Conservation (phyloP, 164 flowering plant genomes). For the Buxus sempervirens region DNA sequence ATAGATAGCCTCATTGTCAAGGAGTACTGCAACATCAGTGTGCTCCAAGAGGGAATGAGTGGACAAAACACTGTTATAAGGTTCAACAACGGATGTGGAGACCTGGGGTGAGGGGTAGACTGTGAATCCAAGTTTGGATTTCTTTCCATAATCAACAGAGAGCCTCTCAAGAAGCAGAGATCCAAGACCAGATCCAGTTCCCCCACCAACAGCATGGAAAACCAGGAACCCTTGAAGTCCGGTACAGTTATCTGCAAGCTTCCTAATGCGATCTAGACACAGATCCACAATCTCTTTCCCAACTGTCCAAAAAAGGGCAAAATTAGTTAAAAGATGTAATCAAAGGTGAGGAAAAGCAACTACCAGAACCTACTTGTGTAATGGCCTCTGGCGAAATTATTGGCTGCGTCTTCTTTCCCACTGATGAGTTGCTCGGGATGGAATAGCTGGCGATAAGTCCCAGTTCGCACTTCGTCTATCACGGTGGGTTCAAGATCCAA, state of each 20-base stretch:
- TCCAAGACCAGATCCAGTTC: slow-evolving; percentile 74
- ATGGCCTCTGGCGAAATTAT: too few relatives aligned
- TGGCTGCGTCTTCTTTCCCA: too few relatives aligned
- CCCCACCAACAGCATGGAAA: slow-evolving; percentile 73
- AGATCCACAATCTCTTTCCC: slow-evolving; percentile 73
- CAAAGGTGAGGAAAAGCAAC: slow-evolving; percentile 59
- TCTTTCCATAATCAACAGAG: slow-evolving; percentile 65
- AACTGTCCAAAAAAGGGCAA: too few relatives aligned
- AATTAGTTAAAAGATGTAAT: too few relatives aligned
- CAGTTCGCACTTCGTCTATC: slow-evolving; percentile 63
- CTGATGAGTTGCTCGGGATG: too few relatives aligned
- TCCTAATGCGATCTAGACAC: slow-evolving; percentile 59
- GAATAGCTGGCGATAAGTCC: slow-evolving; percentile 55
- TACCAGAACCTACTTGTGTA: slow-evolving; percentile 70
- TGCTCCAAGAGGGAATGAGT: slow-evolving; percentile 63
- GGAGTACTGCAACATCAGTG: too few relatives aligned
- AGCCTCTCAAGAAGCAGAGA: slow-evolving; percentile 62
- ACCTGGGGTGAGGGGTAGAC: slow-evolving; percentile 71
- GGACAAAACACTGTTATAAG: too few relatives aligned
- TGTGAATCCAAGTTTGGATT: slow-evolving; percentile 55
- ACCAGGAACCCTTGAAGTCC: slow-evolving; percentile 74
- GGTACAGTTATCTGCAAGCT: slow-evolving; percentile 71
- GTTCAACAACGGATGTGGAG: slow-evolving; percentile 69
- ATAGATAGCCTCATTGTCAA: too few relatives aligned
- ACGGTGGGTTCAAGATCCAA: slow-evolving; percentile 67